These are phyloP conservation scores for Coemansia asiatica DNA, from an alignment of 192 early-diverging fungal species.

Conservation along the genomic window DNA sequence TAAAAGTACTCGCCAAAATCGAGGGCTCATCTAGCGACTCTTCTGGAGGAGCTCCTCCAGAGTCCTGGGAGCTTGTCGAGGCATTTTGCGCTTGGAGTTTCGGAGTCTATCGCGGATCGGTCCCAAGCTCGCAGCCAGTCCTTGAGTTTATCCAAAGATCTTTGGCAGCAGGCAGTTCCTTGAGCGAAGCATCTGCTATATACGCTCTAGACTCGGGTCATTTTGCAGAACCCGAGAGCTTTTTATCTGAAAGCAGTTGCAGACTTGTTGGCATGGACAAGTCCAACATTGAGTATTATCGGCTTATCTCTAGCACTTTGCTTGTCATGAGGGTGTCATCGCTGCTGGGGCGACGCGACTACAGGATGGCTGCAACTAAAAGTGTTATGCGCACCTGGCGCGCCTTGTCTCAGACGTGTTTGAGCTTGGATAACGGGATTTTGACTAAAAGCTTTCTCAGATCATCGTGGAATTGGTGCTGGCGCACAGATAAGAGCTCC, in stretches of 20 bases:
- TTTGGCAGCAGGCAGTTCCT: not conserved
- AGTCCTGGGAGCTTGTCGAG: constrained; percentile 34
- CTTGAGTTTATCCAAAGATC: constrained; percentile 11
- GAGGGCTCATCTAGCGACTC: constrained; percentile 10
- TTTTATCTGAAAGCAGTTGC: not conserved
- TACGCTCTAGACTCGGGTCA: not conserved
- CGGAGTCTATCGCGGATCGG: not conserved
- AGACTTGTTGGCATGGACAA: not conserved
- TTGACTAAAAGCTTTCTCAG: constrained; percentile 31
- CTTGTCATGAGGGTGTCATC: constrained; percentile 30
- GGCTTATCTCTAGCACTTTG: constrained; percentile 26
- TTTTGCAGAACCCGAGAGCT: not conserved
- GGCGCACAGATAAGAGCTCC: constrained; percentile 3
- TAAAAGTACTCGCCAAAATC: constrained; percentile 28
- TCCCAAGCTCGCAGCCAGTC: not conserved
- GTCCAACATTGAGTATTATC: not conserved
- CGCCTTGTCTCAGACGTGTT: not conserved
- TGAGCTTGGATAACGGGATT: not conserved
- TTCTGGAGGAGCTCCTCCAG: not conserved
- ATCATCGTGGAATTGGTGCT: constrained; percentile 43
- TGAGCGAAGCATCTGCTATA: not conserved
- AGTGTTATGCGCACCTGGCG: constrained; percentile 21
- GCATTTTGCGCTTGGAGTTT: constrained; percentile 3
- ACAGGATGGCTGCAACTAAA: constrained; percentile 2
- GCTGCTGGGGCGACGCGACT: not conserved